phyloP scores from a whole-genome alignment of 1,284 basidiomycete genomes.

The Microbotryomycetes sp. region DNA sequence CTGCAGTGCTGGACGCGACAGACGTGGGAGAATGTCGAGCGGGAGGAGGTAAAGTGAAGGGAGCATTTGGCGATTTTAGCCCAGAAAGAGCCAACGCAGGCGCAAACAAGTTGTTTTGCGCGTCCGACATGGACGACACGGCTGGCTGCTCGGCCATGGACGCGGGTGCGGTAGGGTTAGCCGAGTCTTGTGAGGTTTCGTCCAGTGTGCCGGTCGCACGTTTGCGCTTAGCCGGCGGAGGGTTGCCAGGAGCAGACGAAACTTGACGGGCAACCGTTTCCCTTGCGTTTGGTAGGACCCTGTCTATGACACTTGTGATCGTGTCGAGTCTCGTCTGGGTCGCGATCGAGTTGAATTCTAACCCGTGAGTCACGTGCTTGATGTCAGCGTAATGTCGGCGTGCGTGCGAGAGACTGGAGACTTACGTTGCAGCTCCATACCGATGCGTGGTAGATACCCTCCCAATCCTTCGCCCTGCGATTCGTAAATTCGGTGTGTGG shows the following conservation, averaged over 20 bases:
- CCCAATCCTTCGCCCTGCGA: constrained; percentile 58
- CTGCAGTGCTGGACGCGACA: background rate
- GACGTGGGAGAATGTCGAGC: background rate
- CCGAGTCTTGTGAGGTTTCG: background rate
- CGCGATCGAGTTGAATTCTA: background rate
- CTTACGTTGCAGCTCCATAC: background rate
- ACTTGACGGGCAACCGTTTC: background rate
- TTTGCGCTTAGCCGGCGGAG: background rate
- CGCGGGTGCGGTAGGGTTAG: background rate
- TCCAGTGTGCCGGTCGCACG: background rate
- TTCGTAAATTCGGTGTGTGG: constrained; percentile 62
- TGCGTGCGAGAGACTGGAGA: too few relatives aligned
- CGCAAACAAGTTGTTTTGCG: background rate
- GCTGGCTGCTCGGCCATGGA: background rate
- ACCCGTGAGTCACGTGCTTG: background rate
- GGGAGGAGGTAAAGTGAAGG: too few relatives aligned
- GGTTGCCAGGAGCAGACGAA: background rate
- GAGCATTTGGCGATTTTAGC: background rate
- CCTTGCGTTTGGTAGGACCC: background rate
- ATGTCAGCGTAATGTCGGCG: too few relatives aligned
- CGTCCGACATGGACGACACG: background rate
- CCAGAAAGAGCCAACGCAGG: background rate
- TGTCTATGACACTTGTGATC: background rate
- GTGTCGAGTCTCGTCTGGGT: background rate
- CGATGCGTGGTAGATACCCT: constrained; percentile 4